Evolutionary conservation across 2,329 filamentous ascomycete species (phyloP).

Genomic region (Phoma herbarum): DNA sequence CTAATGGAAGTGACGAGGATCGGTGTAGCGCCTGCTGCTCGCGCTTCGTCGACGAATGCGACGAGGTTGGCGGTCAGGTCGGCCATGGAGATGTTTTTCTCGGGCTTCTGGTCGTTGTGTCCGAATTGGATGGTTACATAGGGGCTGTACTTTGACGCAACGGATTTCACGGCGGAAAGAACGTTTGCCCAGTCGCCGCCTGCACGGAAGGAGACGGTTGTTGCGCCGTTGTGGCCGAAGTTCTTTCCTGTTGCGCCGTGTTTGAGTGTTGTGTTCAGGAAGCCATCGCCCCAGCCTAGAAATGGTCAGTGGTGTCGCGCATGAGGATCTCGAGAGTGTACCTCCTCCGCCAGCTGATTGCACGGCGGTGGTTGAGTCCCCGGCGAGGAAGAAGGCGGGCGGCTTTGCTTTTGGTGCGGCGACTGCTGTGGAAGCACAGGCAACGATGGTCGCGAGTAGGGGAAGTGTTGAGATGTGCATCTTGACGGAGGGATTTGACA

Average conservation of each 20-base stretch:
- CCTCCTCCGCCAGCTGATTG: constrained; percentile 35
- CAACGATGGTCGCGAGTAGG: constrained; percentile 12
- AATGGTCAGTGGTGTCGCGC: constrained; percentile 6
- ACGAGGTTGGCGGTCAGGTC: constrained; percentile 62
- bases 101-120: constrained; percentile 66
- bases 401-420: constrained; percentile 22
- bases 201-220: constrained; percentile 63
- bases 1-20: constrained; percentile 64
- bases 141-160: constrained; percentile 51
- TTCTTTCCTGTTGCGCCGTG: constrained; percentile 63
- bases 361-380: constrained; percentile 50
- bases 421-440: constrained; percentile 3
- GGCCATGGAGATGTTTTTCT: constrained; percentile 54
- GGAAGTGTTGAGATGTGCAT: constrained; percentile 17
- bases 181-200: constrained; percentile 63
- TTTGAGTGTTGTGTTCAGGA: constrained; percentile 59
- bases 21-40: constrained; percentile 43
- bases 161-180: constrained; percentile 51
- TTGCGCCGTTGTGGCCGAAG: constrained; percentile 61
- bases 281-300: constrained; percentile 65
- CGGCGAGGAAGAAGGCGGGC: constrained; percentile 46
- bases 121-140: constrained; percentile 68
- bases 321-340: background rate
- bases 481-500: background rate
- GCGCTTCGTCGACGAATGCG: constrained; percentile 48